phyloP scores from a whole-genome alignment of 495 filamentous ascomycete species.

The Hyaloscypha finlandica region DNA sequence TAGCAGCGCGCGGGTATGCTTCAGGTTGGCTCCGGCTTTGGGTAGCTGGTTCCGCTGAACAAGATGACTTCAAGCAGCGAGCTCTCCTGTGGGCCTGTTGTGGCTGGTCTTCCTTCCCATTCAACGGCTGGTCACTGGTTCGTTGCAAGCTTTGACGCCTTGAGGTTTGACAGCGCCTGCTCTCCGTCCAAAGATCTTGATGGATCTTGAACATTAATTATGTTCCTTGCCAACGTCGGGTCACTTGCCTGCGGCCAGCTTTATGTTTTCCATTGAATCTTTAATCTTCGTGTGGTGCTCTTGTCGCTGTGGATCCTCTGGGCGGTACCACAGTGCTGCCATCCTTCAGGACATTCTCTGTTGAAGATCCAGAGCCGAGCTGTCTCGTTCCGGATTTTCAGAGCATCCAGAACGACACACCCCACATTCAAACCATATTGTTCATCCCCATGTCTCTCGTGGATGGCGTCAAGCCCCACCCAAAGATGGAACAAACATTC shows the following conservation, averaged over 20 bases:
- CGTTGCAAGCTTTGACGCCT: conserved; percentile 12
- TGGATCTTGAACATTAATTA: conserved; percentile 1
- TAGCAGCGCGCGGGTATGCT: conserved; percentile 25
- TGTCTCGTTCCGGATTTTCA: background rate
- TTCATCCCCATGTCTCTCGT: background rate
- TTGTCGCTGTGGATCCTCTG: background rate
- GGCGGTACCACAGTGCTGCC: background rate
- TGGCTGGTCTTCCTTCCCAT: conserved; percentile 15
- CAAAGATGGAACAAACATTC: background rate
- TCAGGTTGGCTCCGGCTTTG: background rate
- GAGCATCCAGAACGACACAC: background rate
- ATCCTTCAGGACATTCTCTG: background rate
- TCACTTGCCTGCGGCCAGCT: background rate
- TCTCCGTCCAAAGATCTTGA: background rate
- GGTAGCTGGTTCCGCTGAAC: background rate
- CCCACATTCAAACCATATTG: background rate
- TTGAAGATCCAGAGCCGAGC: background rate
- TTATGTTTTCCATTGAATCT: background rate
- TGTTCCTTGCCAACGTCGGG: background rate
- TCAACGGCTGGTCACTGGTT: background rate
- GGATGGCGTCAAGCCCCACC: background rate
- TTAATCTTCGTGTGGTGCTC: background rate
- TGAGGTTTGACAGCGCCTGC: conserved; percentile 8
- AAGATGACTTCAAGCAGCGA: background rate
- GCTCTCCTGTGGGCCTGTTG: background rate